These are phyloP conservation scores for Metarhizium brunneum DNA, from an alignment of 2,329 filamentous ascomycete genomes.

Conservation along the genomic window DNA sequence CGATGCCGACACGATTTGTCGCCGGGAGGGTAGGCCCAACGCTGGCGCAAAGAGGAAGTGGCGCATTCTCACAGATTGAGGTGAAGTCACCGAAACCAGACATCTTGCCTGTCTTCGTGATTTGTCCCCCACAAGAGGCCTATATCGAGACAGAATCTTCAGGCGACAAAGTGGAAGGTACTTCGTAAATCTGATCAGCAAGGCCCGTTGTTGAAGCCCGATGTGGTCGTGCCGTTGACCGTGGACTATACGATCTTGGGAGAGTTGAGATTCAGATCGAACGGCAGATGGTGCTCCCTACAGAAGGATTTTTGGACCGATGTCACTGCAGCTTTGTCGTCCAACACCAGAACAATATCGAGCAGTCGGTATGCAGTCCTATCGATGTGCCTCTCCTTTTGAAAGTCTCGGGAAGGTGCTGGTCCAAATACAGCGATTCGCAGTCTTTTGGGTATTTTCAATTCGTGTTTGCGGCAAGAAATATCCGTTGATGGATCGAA, in stretches of 20 bases:
- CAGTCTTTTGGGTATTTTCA: no score
- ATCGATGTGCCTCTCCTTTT: neutral
- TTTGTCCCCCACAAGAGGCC: neutral
- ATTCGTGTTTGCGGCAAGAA: no score
- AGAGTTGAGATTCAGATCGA: neutral
- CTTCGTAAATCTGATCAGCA: neutral
- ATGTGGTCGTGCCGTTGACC: neutral
- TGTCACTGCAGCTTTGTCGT: neutral
- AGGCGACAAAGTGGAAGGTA: neutral
- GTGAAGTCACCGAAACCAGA: slow-evolving; percentile 92
- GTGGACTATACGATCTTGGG: neutral
- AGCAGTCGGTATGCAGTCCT: neutral
- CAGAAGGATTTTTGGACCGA: neutral
- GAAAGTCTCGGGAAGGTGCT: neutral
- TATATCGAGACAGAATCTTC: neutral
- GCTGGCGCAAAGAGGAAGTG: slow-evolving; percentile 78
- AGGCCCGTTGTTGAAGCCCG: neutral
- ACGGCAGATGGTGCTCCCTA: neutral
- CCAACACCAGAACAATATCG: neutral
- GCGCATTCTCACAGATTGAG: slow-evolving; percentile 72
- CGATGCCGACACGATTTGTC: slow-evolving; percentile 63
- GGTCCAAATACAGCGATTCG: neutral
- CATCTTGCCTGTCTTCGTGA: slow-evolving; percentile 26
- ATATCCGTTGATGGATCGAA: neutral
- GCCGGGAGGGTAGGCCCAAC: slow-evolving; percentile 67